Evolutionary conservation across 257 asterid genomes (phyloP), one percentile per base, ranked within the genome.

Genomic region (Sherardia arvensis): DNA sequence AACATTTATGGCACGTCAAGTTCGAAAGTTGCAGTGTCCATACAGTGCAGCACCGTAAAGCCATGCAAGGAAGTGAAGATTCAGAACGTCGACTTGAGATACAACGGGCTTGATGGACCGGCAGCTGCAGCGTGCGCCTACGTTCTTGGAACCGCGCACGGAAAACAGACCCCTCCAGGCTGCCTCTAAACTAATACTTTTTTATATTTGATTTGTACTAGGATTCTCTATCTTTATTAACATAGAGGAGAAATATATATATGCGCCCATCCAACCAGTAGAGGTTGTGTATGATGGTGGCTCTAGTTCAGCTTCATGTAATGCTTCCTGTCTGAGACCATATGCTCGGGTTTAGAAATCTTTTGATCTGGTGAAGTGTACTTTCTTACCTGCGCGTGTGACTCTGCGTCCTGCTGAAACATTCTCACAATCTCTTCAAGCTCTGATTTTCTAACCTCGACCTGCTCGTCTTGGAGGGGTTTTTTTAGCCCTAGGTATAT

Each of bases 51-150:
- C 48, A 57, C 45, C 43, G 0, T 57, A 15, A 25, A 36, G 18
- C 95, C 95, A 1, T 87, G 95, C 73, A 67, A 34, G 75, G 64
- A 83, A 33, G 79, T 87, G 23, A 78, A 70, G 66, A 78, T 87
- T 1, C 57, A 60, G 8, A 63, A 87, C 63, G 83, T 87, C 14
- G 3, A 71, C 62, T 83, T 87, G 79, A 51, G 55, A 0, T 85
- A 79, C 81, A 56, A 47, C 22, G 84, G 85, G 12, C 70, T 56
- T 4, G 68, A 54, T 48, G 85, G 87, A 3, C 54, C 18, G 0
- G 75, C 90, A 4, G 64, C 26, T 7, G 71, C 90, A 12, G 0
- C 29, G 4, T 87, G 95, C 23, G 65, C 81, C 0, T 43, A 87
- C 67, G 87, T 85, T 2, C 4, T 3, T 26, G 95, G 93, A 1